Base-by-base conservation (phyloP, 208 protist genomes). In the Leishmania lainsoni region DNA sequence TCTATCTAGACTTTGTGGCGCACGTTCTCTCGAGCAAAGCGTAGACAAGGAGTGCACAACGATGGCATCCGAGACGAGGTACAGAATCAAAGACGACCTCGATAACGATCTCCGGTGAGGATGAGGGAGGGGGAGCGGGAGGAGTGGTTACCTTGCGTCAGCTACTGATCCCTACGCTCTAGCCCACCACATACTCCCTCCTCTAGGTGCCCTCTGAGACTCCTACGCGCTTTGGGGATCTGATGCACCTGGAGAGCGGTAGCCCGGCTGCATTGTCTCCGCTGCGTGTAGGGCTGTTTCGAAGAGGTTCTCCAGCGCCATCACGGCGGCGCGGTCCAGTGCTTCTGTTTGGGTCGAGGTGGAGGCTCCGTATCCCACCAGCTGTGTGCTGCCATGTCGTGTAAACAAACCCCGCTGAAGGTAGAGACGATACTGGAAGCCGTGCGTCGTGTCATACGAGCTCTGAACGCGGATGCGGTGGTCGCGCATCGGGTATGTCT, bases 371-470 rank as follows among this genome's bases (percentile, higher is more conserved):
- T 90, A 94, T 52, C 94, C 94, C 16, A 96, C 87, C 17, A 97
- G 78, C 80, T 97, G 94, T 29, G 86, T 86, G 54, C 91, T 87
- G 0, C 92, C 90, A 51, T 86, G 85, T 52, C 84, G 86, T 75
- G 86, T 79, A 79, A 87, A 81, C 51, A 84, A 85, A 69, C 88
- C 85, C 54, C 66, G 77, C 83, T 96, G 93, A 58, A 95, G 80
- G 69, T 94, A 95, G 71, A 95, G 86, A 54, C 91, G 91, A 69
- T 89, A 96, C 83, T 92, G 84, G 81, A 90, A 91, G 29, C 83
- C 84, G 49, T 87, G 83, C 8, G 87, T 84, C 17, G 63, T 70
- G 59, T 83, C 81, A 12, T 88, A 74, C 1, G 80, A 59, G 76
- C 89, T 91, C 75, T 93, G 89, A 56, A 95, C 87, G 10, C 92